Conservation (phyloP, 768 basidiomycete species). For the Mycena rebaudengoi region DNA sequence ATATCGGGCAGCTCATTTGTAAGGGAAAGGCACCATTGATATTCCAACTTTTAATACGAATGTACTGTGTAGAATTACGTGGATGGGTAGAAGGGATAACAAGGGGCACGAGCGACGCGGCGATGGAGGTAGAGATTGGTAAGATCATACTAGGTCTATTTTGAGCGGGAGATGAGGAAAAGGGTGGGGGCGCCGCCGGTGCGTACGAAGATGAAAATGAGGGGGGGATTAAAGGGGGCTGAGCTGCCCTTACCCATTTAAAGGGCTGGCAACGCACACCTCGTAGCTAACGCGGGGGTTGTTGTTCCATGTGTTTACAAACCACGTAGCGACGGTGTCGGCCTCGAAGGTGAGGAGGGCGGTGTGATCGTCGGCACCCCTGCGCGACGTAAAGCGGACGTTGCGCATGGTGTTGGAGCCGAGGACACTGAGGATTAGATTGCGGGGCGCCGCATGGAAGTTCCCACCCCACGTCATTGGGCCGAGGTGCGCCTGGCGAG, state of each 20-base stretch:
- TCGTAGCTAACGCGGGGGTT: background rate
- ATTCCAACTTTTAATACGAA: too few species aligned
- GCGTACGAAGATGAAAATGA: background rate
- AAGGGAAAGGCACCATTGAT: too few species aligned
- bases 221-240: background rate
- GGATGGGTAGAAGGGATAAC: background rate
- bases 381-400: background rate
- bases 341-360: constrained; percentile 2
- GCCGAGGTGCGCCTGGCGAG: too few species aligned
- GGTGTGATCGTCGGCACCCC: background rate
- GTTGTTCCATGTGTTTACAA: background rate
- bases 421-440: background rate
- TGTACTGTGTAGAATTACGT: background rate
- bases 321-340: background rate
- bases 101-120: background rate
- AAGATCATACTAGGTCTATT: background rate
- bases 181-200: background rate
- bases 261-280: background rate
- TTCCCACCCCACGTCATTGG: too few species aligned
- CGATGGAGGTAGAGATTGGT: background rate
- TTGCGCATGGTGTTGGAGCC: background rate
- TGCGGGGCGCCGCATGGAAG: too few species aligned
- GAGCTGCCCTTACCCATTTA: constrained; percentile 11
- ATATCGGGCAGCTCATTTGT: too few species aligned
- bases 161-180: background rate